Evolutionary conservation across 2,329 filamentous ascomycete genomes (phyloP).

Genomic region (Akanthomyces dipterigenus): DNA sequence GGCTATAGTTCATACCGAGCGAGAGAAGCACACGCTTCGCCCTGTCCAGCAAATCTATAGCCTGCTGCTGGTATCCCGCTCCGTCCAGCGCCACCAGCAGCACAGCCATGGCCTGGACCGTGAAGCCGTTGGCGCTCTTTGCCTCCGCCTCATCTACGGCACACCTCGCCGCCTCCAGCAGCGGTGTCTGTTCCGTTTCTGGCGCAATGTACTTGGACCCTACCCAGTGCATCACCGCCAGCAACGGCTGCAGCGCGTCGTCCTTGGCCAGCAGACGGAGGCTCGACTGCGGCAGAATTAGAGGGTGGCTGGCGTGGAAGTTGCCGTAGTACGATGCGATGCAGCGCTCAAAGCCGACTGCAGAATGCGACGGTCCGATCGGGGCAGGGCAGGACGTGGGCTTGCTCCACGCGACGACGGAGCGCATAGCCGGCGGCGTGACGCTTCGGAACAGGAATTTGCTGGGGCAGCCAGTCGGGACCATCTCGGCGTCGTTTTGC

Average conservation of each 20-base stretch:
- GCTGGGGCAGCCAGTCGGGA: background rate
- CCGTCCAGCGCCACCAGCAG: slow-evolving; percentile 1
- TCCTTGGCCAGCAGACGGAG: background rate
- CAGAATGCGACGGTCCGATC: background rate
- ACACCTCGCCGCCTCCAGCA: background rate
- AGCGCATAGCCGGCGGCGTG: background rate
- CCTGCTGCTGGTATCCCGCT: background rate
- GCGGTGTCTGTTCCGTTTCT: background rate
- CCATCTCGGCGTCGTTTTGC: background rate
- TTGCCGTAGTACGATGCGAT: slow-evolving; percentile 2
- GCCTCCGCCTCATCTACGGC: background rate
- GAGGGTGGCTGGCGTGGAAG: slow-evolving; percentile 5
- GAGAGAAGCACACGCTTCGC: background rate
- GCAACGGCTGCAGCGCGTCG: background rate
- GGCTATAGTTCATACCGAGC: slow-evolving; percentile 32
- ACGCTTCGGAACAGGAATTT: background rate
- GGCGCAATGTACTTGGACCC: background rate
- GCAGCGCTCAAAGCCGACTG: background rate
- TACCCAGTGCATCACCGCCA: slow-evolving; percentile 6
- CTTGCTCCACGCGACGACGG: background rate
- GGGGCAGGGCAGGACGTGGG: background rate
- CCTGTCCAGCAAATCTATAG: background rate
- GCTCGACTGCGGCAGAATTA: background rate
- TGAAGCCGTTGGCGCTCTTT: background rate
- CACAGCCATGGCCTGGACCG: slow-evolving; percentile 2